A percentile compares a stretch with the other conserved stretches of the same genome.
These are phyloP conservation scores for Alnus glutinosa DNA, from an alignment of 306 rosid species.

Conservation along the genomic window DNA sequence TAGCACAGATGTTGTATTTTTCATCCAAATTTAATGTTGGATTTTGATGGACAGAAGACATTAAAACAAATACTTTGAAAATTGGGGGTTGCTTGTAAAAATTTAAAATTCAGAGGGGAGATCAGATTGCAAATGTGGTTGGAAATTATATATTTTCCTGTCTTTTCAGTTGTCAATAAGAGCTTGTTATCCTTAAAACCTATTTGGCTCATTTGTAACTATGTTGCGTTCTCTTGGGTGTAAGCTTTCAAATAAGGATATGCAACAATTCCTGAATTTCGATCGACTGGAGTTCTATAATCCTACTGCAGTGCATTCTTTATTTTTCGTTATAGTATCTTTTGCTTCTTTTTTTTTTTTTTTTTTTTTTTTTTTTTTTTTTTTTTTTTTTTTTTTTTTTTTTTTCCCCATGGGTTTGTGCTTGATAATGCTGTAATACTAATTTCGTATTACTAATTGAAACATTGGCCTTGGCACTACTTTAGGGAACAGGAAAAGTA, in stretches of 20 bases:
- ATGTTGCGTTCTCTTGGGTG: not conserved
- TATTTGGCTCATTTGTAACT: not conserved
- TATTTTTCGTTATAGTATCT: not conserved
- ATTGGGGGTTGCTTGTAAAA: too few species aligned
- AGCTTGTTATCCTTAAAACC: not conserved
- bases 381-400: not conserved
- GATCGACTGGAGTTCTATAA: not conserved
- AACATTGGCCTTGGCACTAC: slow-evolving; percentile 24
- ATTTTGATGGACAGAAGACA: too few species aligned
- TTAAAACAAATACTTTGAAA: too few species aligned
- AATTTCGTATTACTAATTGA: slow-evolving; percentile 26
- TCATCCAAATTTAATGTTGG: too few species aligned
- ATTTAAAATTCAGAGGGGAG: too few species aligned
- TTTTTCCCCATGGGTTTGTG: not conserved
- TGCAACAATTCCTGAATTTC: not conserved
- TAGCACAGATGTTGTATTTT: too few species aligned
- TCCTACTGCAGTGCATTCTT: not conserved
- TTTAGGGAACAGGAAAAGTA: slow-evolving; percentile 78
- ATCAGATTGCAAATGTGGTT: too few species aligned
- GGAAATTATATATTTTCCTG: not conserved
- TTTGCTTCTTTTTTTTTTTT: not conserved
- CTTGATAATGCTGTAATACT: slow-evolving; percentile 18
- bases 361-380: not conserved
- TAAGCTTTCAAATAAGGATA: not conserved
- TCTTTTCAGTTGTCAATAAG: not conserved